These are phyloP conservation scores for Dactylis glomerata DNA, from an alignment of 176 grass and related monocot species.

Conservation along the genomic window DNA sequence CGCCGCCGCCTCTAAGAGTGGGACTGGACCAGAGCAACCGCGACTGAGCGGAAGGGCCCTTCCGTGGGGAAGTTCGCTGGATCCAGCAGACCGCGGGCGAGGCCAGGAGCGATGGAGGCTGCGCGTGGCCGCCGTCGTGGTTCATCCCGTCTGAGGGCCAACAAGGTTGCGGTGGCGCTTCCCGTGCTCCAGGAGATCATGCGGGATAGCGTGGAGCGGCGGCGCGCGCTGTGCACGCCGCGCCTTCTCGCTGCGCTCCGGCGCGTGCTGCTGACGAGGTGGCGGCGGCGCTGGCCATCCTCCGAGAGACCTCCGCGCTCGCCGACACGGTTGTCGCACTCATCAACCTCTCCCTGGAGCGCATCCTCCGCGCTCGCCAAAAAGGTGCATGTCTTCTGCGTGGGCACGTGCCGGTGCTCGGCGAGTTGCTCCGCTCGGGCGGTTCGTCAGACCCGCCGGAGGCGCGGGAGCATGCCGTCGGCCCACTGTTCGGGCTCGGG, in stretches of 20 bases:
- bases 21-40: too few relatives aligned
- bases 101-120: too few relatives aligned
- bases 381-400: slow-evolving; percentile 53
- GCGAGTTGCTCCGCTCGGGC: slow-evolving; percentile 45
- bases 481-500: slow-evolving; percentile 63
- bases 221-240: slow-evolving; percentile 55
- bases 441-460: slow-evolving; percentile 33
- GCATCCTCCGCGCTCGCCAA: too few relatives aligned
- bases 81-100: too few relatives aligned
- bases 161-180: slow-evolving; percentile 25
- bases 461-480: slow-evolving; percentile 67
- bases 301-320: slow-evolving; percentile 26
- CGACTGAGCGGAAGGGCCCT: too few relatives aligned
- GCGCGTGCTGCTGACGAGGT: slow-evolving; percentile 42
- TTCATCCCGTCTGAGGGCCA: too few relatives aligned
- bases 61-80: too few relatives aligned
- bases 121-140: too few relatives aligned
- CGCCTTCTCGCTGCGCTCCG: slow-evolving; percentile 56
- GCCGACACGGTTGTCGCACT: slow-evolving; percentile 47
- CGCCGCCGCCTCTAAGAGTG: too few relatives aligned
- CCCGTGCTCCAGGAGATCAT: slow-evolving; percentile 50
- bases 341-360: slow-evolving; percentile 73
- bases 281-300: too few relatives aligned
- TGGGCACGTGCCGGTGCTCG: slow-evolving; percentile 57
- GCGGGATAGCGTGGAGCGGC: slow-evolving; percentile 51